phyloP scores from a whole-genome alignment of 2,329 filamentous ascomycete species.

The Penicillium sp. region DNA sequence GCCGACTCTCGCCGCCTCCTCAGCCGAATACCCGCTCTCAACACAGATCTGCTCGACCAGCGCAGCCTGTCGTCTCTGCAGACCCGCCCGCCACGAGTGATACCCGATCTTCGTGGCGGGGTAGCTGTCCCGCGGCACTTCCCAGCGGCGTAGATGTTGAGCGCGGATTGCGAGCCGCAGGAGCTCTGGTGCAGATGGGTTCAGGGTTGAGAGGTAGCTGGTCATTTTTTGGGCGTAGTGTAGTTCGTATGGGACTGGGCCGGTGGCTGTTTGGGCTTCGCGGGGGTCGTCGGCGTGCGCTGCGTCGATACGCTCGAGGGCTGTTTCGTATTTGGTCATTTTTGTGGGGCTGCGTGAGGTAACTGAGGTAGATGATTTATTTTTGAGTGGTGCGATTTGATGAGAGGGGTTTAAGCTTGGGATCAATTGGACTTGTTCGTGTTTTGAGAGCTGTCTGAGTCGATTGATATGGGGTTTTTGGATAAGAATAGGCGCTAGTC shows the following conservation, averaged over 20 bases:
- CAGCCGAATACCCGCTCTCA: slow-evolving; percentile 50
- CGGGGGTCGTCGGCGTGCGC: slow-evolving; percentile 70
- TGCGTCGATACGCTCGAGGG: slow-evolving; percentile 69
- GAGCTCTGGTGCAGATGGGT: slow-evolving; percentile 62
- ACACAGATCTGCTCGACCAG: slow-evolving; percentile 57
- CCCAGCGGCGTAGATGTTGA: slow-evolving; percentile 84
- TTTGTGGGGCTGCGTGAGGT: not conserved
- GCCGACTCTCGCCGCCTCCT: slow-evolving; percentile 63
- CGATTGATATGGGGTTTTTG: not conserved
- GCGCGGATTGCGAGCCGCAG: slow-evolving; percentile 76
- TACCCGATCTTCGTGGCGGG: slow-evolving; percentile 76
- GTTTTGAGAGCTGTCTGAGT: not conserved
- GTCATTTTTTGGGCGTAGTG: slow-evolving; percentile 82
- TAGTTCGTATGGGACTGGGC: slow-evolving; percentile 69
- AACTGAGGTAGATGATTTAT: not conserved
- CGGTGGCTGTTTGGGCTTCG: slow-evolving; percentile 42
- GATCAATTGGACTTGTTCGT: not conserved
- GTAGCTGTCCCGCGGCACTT: slow-evolving; percentile 71
- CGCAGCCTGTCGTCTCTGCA: slow-evolving; percentile 70
- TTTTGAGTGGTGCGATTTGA: not conserved
- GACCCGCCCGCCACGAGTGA: slow-evolving; percentile 72
- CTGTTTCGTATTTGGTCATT: slow-evolving; percentile 44
- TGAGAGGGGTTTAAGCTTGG: not conserved
- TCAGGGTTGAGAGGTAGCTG: slow-evolving; percentile 63
- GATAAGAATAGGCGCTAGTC: slow-evolving; percentile 2